These are phyloP conservation scores for Aspergillus pseudonomiae DNA, from an alignment of 2,329 filamentous ascomycete species.

Conservation along the genomic window DNA sequence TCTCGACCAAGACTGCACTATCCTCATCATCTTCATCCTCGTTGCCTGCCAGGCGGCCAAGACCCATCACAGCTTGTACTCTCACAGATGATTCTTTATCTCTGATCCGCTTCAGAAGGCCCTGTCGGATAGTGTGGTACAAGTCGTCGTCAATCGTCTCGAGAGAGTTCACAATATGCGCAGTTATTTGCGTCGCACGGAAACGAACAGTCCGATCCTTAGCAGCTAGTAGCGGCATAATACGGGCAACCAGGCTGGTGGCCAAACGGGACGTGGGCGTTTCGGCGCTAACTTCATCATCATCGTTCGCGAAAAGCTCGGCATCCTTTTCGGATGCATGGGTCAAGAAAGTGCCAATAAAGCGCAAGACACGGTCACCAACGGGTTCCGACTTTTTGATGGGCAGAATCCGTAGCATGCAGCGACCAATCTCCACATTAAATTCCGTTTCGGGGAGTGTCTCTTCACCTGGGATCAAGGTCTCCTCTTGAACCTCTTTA, in stretches of 20 bases:
- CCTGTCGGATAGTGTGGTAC: constrained; percentile 78
- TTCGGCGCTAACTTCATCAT: constrained; percentile 71
- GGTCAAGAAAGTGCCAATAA: constrained; percentile 83
- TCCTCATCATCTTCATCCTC: constrained; percentile 67
- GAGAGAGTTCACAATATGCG: constrained; percentile 88
- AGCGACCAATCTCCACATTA: constrained; percentile 81
- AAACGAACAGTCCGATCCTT: constrained; percentile 95
- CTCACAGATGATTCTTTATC: constrained; percentile 94
- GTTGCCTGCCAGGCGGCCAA: constrained; percentile 82
- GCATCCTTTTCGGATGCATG: constrained; percentile 69
- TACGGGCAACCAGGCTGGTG: constrained; percentile 69
- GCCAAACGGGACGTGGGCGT: constrained; percentile 83
- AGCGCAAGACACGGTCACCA: constrained; percentile 82
- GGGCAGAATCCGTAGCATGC: constrained; percentile 76
- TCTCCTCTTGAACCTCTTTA: constrained; percentile 54
- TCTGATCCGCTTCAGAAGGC: constrained; percentile 79
- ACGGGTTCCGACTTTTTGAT: constrained; percentile 91
- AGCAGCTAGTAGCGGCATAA: constrained; percentile 75
- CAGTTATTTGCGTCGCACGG: constrained; percentile 83
- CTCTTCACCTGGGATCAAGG: constrained; percentile 51
- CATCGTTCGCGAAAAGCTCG: constrained; percentile 64
- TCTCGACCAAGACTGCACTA: constrained; percentile 72
- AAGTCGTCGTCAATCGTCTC: constrained; percentile 90
- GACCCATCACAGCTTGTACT: constrained; percentile 85
- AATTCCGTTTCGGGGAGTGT: constrained; percentile 85